A percentile compares a stretch with the other conserved stretches of the same genome.
phyloP scores from a whole-genome alignment of 768 basidiomycete species.

The Termitomyces bulborhizus region DNA sequence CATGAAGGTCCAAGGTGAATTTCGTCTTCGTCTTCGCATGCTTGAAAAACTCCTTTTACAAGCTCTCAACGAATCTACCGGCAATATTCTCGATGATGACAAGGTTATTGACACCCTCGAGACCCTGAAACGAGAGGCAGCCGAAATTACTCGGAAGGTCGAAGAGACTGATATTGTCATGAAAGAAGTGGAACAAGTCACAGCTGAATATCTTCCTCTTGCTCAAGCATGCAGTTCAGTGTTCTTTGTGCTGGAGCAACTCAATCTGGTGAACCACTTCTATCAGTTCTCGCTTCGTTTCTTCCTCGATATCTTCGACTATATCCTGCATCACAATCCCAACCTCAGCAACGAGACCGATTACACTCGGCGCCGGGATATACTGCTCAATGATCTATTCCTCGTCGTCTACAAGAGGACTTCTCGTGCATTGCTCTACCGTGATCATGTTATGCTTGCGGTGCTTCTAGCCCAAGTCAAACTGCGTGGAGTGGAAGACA shows the following conservation, averaged over 20 bases:
- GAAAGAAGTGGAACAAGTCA: slow-evolving; percentile 95
- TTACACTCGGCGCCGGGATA: slow-evolving; percentile 62
- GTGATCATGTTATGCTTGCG: slow-evolving; percentile 87
- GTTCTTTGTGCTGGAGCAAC: slow-evolving; percentile 95
- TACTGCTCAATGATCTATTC: slow-evolving; percentile 86
- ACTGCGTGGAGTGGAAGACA: slow-evolving; percentile 72
- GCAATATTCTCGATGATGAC: slow-evolving; percentile 98
- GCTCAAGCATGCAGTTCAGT: slow-evolving; percentile 95
- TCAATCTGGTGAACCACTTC: slow-evolving; percentile 93
- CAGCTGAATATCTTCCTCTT: slow-evolving; percentile 87
- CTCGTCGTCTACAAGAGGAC: slow-evolving; percentile 83
- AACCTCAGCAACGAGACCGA: slow-evolving; percentile 79
- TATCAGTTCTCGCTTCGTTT: slow-evolving; percentile 97
- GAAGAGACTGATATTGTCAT: slow-evolving; percentile 95
- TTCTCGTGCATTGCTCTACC: slow-evolving; percentile 82
- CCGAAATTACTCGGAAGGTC: slow-evolving; percentile 91
- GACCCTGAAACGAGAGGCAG: slow-evolving; percentile 92
- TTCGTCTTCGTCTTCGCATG: slow-evolving; percentile 85
- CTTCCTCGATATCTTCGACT: slow-evolving; percentile 99
- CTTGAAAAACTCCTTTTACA: slow-evolving; percentile 90
- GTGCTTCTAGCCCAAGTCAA: slow-evolving; percentile 88
- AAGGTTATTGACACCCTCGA: slow-evolving; percentile 97
- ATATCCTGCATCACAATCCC: slow-evolving; percentile 87
- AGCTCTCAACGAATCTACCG: slow-evolving; percentile 93
- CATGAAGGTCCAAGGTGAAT: slow-evolving; percentile 98